Base-by-base conservation (phyloP, 2,329 filamentous ascomycete species). In the Talaromyces atroroseus region DNA sequence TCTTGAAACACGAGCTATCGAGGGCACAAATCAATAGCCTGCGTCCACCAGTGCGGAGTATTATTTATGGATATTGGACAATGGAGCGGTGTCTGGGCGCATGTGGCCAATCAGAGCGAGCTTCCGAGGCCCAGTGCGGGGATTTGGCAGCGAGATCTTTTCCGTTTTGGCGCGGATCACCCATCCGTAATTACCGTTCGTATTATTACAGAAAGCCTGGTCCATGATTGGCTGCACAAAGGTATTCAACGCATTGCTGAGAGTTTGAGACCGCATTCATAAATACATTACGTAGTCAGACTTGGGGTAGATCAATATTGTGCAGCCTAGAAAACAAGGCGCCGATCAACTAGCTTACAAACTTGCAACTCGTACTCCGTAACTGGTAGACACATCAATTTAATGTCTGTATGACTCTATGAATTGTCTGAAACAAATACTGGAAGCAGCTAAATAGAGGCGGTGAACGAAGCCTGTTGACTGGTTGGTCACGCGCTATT, bases 281-380 rank as follows among this genome's bases (percentile, higher is more conserved):
- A 5, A n/a, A 40, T 36, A 40, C 36, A 18, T 14, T 10, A 29
- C 26, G 26, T 8, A 8, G 26, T 29, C 26, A 29, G 26, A 18
- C 36, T 18, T 4, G 36, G 16, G 12, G n/a, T 40, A 40, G 16
- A 40, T 34, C 12, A 14, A n/a, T n/a, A n/a, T n/a, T 29, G 12
- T 5, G 26, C 52, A 54, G 52, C 44, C 52, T 54, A 18, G 21
- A 40, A 49, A 49, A 48, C 20, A 47, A 54, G 52, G 46, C 52
- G 44, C 45, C 46, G 46, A 10, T 21, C 18, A 34, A 23, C 11
- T 44, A 23, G 40, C 14, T 12, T 36, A 5, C 26, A 29, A 36
- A 16, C 32, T 36, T 36, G 32, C 16, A 36, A 34, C 5, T 34
- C 11, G 24, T 26, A 26, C 4, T 26, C 4, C 24, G 24, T 26